phyloP scores from a whole-genome alignment of 352 stramenopile genomes.

The Achlya hypogyna region DNA sequence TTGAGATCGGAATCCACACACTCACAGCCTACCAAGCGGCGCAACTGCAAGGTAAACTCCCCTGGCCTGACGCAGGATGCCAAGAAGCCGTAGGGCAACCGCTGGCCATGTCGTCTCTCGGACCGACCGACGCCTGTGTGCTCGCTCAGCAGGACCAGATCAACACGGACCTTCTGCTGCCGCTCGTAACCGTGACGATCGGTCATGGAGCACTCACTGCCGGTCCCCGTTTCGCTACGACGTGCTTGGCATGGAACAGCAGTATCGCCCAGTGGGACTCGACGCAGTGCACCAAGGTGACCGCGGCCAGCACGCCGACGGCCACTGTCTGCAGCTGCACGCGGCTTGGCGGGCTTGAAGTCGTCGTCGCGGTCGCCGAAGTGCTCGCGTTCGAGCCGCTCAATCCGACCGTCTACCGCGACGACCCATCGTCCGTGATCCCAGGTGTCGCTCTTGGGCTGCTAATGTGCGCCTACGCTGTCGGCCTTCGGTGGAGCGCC shows the following conservation, averaged over 20 bases:
- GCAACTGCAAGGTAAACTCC: slow-evolving; percentile 9
- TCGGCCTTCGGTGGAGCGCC: slow-evolving; percentile 27
- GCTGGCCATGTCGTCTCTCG: not conserved
- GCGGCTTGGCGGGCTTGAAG: slow-evolving; percentile 34
- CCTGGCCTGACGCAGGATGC: not conserved
- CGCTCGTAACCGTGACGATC: slow-evolving; percentile 39
- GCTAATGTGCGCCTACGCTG: slow-evolving; percentile 31
- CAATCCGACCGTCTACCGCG: slow-evolving; percentile 42
- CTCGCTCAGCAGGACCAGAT: not conserved
- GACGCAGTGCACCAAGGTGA: slow-evolving; percentile 56
- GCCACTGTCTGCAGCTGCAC: slow-evolving; percentile 53
- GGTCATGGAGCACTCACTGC: slow-evolving; percentile 40
- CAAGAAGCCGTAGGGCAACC: not conserved
- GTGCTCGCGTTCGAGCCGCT: slow-evolving; percentile 52
- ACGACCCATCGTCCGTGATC: slow-evolving; percentile 48
- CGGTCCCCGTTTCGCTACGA: slow-evolving; percentile 49
- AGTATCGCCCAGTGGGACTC: slow-evolving; percentile 29
- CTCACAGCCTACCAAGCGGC: not conserved
- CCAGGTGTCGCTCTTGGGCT: slow-evolving; percentile 30
- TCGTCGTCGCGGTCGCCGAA: slow-evolving; percentile 55
- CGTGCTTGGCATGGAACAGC: slow-evolving; percentile 45
- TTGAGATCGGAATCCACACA: slow-evolving; percentile 11
- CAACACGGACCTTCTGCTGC: slow-evolving; percentile 26
- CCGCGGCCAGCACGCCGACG: slow-evolving; percentile 26
- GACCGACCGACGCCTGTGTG: slow-evolving; percentile 4